These are phyloP conservation scores for Eudorina sp. DNA, from an alignment of 139 green algal genomes.

Conservation along the genomic window DNA sequence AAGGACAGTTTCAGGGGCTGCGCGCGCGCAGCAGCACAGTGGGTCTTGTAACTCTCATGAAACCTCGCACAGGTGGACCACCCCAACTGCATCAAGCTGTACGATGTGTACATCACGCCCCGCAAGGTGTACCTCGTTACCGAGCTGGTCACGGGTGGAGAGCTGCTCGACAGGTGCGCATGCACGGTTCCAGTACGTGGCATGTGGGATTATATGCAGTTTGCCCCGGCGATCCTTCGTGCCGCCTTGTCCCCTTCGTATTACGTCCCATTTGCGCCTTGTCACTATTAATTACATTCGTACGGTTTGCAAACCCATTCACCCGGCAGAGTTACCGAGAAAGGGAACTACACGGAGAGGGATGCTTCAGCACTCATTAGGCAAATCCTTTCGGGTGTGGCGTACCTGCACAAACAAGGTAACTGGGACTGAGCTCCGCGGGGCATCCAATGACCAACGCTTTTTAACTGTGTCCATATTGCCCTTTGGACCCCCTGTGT, in stretches of 20 bases:
- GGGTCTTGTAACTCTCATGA: background rate
- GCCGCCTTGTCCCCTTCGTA: too few species aligned
- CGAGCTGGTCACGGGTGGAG: constrained; percentile 84
- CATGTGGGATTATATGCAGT: too few species aligned
- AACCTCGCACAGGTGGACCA: constrained; percentile 73
- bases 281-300: too few species aligned
- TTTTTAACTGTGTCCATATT: too few species aligned
- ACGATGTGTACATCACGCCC: constrained; percentile 81
- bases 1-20: background rate
- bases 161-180: constrained; percentile 83
- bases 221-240: too few species aligned
- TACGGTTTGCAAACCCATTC: too few species aligned
- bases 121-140: constrained; percentile 87
- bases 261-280: too few species aligned
- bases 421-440: too few species aligned
- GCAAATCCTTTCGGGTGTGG: constrained; percentile 80
- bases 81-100: constrained; percentile 84
- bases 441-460: too few species aligned
- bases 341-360: constrained; percentile 81
- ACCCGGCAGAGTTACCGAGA: constrained; percentile 75
- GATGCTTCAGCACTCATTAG: constrained; percentile 76
- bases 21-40: too few species aligned
- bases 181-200: too few species aligned
- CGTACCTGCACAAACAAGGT: constrained; percentile 83
- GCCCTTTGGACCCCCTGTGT: too few species aligned